Base-by-base conservation (phyloP, 139 green algal species). In the Picochlorum costavermella region DNA sequence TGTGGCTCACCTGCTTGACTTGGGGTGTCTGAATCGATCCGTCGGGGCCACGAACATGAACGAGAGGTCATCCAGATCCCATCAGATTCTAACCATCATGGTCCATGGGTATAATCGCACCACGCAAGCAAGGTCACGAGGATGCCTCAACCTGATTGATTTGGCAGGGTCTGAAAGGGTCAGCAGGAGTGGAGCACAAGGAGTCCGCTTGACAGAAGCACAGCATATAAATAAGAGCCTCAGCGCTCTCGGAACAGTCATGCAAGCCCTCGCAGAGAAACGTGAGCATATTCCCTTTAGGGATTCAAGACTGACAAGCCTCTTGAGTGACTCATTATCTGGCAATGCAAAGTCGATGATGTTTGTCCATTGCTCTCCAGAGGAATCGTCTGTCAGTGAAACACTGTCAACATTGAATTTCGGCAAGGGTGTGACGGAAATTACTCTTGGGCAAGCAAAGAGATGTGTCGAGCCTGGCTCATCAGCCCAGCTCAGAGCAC, bases 201-300 rank as follows among this genome's bases (percentile, higher is more conserved):
- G 90, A 0, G 61, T 84, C 40, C 75, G 86, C 61, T 78, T 97
- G 44, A 87, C 86, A 75, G 90, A 97, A 83, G 90, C 90, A 2
- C 85, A 94, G 71, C 76, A 83, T 77, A 97, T 97, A 84, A 97
- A 97, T 83, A 94, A 89, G 72, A 76, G 59, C 65, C 74, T 88
- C 13, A 79, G 33, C n/a, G 79, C 88, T 12, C 70, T 94, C 20
- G 71, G 80, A 16, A 69, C 72, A 36, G 89, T 96, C 13, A 96
- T 96, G 85, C 66, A 80, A 12, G 80, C 77, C 2, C 75, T 96
- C 29, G 84, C 84, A 3, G 29, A 55, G 44, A 81, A 83, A 72
- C 78, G 84, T 50, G 46, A 66, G 9, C 87, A 96, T 70, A 71
- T 95, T 13, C 90, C 90, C 40, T 96, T 88, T 76, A 80, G 89